Evolutionary conservation across 371 early-diverging fungal species (phyloP), one percentile per base, ranked within the genome.

Genomic region (Rhizoclosmatium hyalinum): DNA sequence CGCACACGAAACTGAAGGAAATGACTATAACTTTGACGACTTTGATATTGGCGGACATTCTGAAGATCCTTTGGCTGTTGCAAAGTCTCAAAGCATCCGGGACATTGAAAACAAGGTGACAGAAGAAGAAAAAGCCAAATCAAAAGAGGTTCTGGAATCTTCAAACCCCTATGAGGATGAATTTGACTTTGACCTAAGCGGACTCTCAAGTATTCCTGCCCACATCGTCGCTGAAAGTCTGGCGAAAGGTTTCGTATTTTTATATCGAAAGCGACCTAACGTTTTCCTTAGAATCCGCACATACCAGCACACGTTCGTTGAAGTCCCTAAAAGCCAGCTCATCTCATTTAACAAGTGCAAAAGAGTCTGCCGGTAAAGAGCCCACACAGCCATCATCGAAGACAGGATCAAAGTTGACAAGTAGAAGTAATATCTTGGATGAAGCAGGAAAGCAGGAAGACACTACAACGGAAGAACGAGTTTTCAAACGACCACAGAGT

Each of bases 1-100:
- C 58, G 17, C 8, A 19, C 17, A 17, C 32, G 58, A 58, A 17
- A 10, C 8, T 10, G 32, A 21, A 17, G 58, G 58, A 14, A 43
- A 57, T 41, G 72, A 61, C 8, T 72, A 47, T 63, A 47, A 50
- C 47, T 61, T 72, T 24, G 63, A 72, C 63, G 72, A 72, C 17
- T 72, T 72, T 50, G 72, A 72, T 54, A 14, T 57, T 21, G 71
- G 60, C 12, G 61, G 24, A 14, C 58, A 5, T 19, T 50, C 50
- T 12, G 17, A 50, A 12, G 50, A 50, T 1, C 12, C 17, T 50
- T 50, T 50, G 50, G 50, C 6, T 50, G 12, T 17, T 12, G 50
- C 12, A 50, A 17, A 6, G 6, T 17, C 50, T 50, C 12, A 17
- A 50, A 50, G 50, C 50, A 50, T 50, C 17, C 6, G 17, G 17